A percentile compares a stretch with the other conserved stretches of the same genome.
These are phyloP conservation scores for Alternaria triticimaculans DNA, from an alignment of 2,329 filamentous ascomycete species.

Conservation along the genomic window DNA sequence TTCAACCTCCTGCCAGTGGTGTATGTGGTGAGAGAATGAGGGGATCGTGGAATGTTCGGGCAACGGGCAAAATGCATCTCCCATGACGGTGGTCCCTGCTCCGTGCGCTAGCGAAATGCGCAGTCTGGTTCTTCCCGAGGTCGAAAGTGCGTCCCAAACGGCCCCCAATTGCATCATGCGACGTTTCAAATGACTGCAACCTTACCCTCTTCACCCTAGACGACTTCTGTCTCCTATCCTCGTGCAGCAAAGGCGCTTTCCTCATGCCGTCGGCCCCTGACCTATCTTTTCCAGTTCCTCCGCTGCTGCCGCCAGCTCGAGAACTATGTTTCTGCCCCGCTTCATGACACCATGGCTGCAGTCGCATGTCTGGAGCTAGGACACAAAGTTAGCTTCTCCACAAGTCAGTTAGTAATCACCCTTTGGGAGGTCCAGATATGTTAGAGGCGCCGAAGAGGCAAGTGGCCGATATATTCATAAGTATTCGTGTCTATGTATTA, in stretches of 20 bases:
- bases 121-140: slow-evolving; percentile 36
- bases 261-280: slow-evolving; percentile 7
- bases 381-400: neutral
- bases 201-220: slow-evolving; percentile 24
- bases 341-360: neutral
- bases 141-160: slow-evolving; percentile 20
- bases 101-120: slow-evolving; percentile 31
- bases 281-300: slow-evolving; percentile 7
- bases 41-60: slow-evolving; percentile 26
- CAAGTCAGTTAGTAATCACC: neutral
- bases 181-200: slow-evolving; percentile 2
- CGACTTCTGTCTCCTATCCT: slow-evolving; percentile 8
- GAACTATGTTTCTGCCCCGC: neutral
- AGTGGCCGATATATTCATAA: slow-evolving; percentile 2
- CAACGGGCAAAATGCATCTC: slow-evolving; percentile 34
- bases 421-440: neutral
- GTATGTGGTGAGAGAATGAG: slow-evolving; percentile 29
- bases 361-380: neutral
- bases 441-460: neutral
- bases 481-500: slow-evolving; percentile 16
- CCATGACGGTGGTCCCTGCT: slow-evolving; percentile 29
- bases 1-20: slow-evolving; percentile 46
- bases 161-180: slow-evolving; percentile 22
- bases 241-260: neutral
- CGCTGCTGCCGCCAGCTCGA: slow-evolving; percentile 30